phyloP scores from a whole-genome alignment of 176 grass and related monocot genomes.

The Oryza coarctata region DNA sequence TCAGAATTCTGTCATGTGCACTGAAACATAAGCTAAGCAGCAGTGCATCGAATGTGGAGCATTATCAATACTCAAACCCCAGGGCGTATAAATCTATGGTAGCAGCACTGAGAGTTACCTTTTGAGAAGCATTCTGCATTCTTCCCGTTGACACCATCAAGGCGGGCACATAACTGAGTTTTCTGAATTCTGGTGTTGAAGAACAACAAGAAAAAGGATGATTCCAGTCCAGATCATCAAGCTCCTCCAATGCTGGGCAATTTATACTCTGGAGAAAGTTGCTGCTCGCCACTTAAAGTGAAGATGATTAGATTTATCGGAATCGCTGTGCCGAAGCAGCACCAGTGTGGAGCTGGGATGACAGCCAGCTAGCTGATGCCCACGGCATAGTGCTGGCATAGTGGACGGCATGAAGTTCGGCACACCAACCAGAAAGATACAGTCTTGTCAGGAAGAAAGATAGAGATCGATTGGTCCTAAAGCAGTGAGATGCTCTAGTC shows the following conservation, averaged over 20 bases:
- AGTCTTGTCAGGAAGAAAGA: conserved; percentile 5
- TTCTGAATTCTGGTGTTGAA: conserved; percentile 3
- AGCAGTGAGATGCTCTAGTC: conserved; percentile 18
- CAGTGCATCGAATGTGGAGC: conserved; percentile 34
- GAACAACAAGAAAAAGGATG: not conserved
- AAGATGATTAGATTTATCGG: conserved; percentile 5
- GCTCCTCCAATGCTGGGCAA: conserved; percentile 28
- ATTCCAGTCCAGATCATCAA: conserved; percentile 31
- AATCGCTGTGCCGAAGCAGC: not conserved
- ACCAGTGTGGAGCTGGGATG: conserved; percentile 1
- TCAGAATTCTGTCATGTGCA: conserved; percentile 40
- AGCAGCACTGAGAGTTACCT: not conserved
- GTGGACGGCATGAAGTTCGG: conserved; percentile 27
- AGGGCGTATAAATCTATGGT: not conserved
- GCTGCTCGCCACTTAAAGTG: conserved; percentile 44
- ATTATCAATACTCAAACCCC: conserved; percentile 16
- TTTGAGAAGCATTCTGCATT: not conserved
- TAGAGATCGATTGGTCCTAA: not conserved
- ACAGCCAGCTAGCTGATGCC: conserved; percentile 16
- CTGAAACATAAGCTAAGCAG: conserved; percentile 14
- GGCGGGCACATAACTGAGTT: not conserved
- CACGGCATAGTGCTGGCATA: conserved; percentile 26
- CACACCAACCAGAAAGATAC: conserved; percentile 34
- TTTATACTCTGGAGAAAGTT: conserved; percentile 16
- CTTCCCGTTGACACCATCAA: not conserved